Percentiles rank a stretch among this genome's conserved stretches.
phyloP scores from a whole-genome alignment of 768 basidiomycete species.

The Chalciporus pseudorubinellus region DNA sequence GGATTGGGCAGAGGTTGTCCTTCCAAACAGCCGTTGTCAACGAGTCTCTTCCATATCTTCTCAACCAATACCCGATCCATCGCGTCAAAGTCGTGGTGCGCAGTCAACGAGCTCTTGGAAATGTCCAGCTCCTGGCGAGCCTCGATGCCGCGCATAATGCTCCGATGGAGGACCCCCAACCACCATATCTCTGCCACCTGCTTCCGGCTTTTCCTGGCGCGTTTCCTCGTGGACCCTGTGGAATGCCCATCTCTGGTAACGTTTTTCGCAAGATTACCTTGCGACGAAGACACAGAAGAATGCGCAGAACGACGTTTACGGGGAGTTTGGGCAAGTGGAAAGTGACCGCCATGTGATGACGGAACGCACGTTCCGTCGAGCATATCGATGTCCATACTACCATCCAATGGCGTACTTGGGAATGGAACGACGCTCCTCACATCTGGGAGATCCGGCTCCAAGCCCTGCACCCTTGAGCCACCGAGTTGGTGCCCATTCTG shows the following conservation, averaged over 20 bases:
- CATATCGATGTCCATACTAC: constrained; percentile 25
- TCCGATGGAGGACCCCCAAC: constrained; percentile 37
- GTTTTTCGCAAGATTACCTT: constrained; percentile 10
- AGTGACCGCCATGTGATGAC: not conserved
- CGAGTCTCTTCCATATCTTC: constrained; percentile 31
- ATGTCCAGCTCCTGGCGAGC: constrained; percentile 7
- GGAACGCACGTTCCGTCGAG: constrained; percentile 24
- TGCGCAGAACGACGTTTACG: constrained; percentile 36
- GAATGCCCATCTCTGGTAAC: not conserved
- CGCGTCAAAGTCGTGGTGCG: constrained; percentile 14
- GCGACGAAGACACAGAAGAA: constrained; percentile 27
- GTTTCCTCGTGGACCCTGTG: constrained; percentile 22
- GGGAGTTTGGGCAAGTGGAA: constrained; percentile 2
- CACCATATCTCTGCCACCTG: constrained; percentile 37
- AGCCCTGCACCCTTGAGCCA: constrained; percentile 6
- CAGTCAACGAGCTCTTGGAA: constrained; percentile 2
- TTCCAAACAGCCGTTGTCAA: constrained; percentile 33
- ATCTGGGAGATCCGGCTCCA: constrained; percentile 26
- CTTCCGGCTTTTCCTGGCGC: constrained; percentile 30
- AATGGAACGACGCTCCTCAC: constrained; percentile 37
- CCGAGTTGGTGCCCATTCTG: constrained; percentile 8
- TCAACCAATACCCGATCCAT: constrained; percentile 35
- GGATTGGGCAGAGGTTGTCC: constrained; percentile 18
- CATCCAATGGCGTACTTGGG: constrained; percentile 29
- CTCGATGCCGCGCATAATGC: constrained; percentile 28